Percentiles rank a stretch among this genome's conserved stretches.
Conservation (phyloP, 1,139 yeast species). For the Debaryomycetaceae sp. region DNA sequence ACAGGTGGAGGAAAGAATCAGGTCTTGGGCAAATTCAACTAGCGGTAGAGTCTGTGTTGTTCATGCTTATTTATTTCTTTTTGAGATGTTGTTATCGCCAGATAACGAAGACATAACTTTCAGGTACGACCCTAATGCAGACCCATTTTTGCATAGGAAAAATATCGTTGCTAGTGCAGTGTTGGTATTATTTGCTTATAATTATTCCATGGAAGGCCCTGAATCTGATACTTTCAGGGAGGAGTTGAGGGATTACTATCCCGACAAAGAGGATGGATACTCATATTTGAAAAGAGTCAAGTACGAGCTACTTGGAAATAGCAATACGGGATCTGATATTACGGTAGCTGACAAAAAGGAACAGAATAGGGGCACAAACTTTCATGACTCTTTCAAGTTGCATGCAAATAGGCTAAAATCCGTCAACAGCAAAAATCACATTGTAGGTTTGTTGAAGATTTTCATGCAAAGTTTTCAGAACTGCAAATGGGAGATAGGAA, state of each 20-base stretch:
- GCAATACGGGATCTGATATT: slow-evolving; percentile 1
- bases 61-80: slow-evolving; percentile 45
- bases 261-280: slow-evolving; percentile 33
- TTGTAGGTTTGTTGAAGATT: slow-evolving; percentile 48
- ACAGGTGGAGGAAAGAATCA: slow-evolving; percentile 40
- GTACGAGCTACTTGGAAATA: slow-evolving; percentile 25
- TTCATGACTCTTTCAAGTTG: slow-evolving; percentile 12
- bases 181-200: slow-evolving; percentile 57
- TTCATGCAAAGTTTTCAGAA: slow-evolving; percentile 35
- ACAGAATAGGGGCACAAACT: slow-evolving; percentile 5
- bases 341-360: slow-evolving; percentile 1
- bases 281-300: slow-evolving; percentile 34
- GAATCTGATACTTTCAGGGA: slow-evolving; percentile 34
- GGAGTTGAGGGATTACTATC: slow-evolving; percentile 12
- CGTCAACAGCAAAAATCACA: slow-evolving; percentile 19
- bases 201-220: slow-evolving; percentile 52
- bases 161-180: slow-evolving; percentile 52
- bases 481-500: slow-evolving; percentile 54
- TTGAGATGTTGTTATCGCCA: slow-evolving; percentile 14
- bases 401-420: slow-evolving; percentile 13
- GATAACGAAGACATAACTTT: slow-evolving; percentile 21
- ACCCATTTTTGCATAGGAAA: slow-evolving; percentile 54
- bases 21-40: slow-evolving; percentile 33
- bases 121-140: slow-evolving; percentile 45
- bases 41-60: slow-evolving; percentile 32